Conservation (phyloP, 163 green algal genomes). For the Volvox carteri region DNA sequence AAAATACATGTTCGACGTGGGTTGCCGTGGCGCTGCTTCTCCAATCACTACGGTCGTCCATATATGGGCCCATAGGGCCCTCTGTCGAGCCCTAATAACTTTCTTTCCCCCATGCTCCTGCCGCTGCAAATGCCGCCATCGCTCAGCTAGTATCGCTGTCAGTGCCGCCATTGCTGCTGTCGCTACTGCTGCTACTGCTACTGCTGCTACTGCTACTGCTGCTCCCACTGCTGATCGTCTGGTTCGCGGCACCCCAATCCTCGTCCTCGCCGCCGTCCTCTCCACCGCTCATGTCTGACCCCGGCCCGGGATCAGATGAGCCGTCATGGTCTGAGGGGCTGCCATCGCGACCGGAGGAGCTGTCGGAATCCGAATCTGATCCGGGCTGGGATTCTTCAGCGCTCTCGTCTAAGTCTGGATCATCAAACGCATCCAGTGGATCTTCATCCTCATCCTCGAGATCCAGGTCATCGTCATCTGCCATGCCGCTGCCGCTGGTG, state of each 20-base stretch:
- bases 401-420: slow-evolving; percentile 44
- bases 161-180: not conserved
- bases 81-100: no score
- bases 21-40: no score
- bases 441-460: slow-evolving; percentile 16
- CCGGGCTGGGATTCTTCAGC: not conserved
- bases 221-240: not conserved
- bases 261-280: slow-evolving; percentile 21
- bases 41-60: no score
- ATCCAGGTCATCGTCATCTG: slow-evolving; percentile 16
- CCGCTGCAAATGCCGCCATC: no score
- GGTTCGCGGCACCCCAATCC: not conserved
- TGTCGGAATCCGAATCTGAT: not conserved
- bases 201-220: not conserved
- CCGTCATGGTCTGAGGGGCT: no score
- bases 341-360: no score
- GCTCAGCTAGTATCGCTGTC: not conserved
- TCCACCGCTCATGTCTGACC: no score
- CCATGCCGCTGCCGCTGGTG: slow-evolving; percentile 23
- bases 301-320: no score
- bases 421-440: slow-evolving; percentile 27
- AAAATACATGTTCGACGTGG: no score
- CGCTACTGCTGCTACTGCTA: not conserved
- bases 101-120: not conserved
- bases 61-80: no score